Evolutionary conservation across 352 stramenopile genomes (phyloP).

Genomic region (Globisporangium ultimum): DNA sequence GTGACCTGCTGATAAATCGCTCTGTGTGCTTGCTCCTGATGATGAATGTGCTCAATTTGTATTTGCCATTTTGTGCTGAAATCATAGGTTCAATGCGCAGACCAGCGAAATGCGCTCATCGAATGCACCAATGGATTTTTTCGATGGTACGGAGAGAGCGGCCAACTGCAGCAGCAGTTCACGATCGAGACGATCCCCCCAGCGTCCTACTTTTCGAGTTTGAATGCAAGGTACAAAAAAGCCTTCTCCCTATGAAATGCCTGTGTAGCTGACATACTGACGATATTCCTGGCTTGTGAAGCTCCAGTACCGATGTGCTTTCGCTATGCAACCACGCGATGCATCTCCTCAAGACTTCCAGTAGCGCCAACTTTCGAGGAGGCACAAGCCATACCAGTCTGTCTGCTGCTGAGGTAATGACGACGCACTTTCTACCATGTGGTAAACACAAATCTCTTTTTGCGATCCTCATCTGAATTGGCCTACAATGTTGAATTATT

Average conservation of each 20-base stretch:
- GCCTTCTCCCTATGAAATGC: not conserved
- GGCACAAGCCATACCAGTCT: not conserved
- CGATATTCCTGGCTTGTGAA: not conserved
- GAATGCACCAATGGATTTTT: slow-evolving; percentile 46
- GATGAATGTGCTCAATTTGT: not conserved
- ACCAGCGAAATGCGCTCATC: slow-evolving; percentile 3
- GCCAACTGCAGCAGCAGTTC: slow-evolving; percentile 43
- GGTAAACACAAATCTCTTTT: too few species aligned
- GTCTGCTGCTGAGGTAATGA: slow-evolving; percentile 1
- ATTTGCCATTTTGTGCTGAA: not conserved
- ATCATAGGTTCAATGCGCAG: slow-evolving; percentile 9
- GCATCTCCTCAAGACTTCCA: slow-evolving; percentile 8
- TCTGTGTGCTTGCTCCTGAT: not conserved
- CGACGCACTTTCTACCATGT: too few species aligned
- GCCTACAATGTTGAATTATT: too few species aligned
- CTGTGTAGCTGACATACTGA: too few species aligned
- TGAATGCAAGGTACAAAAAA: slow-evolving; percentile 4
- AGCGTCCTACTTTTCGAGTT: not conserved
- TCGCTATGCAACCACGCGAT: slow-evolving; percentile 13
- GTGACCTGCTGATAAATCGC: too few species aligned
- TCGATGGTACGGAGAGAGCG: slow-evolving; percentile 31
- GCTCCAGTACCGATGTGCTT: slow-evolving; percentile 1
- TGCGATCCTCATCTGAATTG: too few species aligned
- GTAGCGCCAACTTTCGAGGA: slow-evolving; percentile 7
- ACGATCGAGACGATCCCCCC: slow-evolving; percentile 60